Percentiles rank a stretch among this genome's conserved stretches.
phyloP scores from a whole-genome alignment of 1,139 yeast genomes.

The Saccharomyces hybrid region DNA sequence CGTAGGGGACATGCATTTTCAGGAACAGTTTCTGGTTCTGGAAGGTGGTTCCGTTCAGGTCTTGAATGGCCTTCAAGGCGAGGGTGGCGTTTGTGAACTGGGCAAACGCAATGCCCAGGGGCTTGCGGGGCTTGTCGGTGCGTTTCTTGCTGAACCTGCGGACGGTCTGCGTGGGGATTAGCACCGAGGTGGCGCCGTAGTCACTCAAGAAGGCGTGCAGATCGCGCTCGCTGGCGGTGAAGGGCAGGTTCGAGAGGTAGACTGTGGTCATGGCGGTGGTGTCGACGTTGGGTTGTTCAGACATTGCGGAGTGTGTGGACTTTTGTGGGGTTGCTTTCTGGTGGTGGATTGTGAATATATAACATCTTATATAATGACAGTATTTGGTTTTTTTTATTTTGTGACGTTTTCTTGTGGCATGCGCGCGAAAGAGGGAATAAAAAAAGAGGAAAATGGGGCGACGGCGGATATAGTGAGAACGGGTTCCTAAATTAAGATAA shows the following conservation, averaged over 20 bases:
- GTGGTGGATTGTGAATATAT: neutral
- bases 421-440: no score
- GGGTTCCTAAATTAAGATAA: neutral
- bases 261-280: slow-evolving; percentile 29
- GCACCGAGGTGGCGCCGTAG: slow-evolving; percentile 35
- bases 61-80: slow-evolving; percentile 42
- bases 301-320: neutral
- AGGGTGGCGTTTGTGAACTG: slow-evolving; percentile 46
- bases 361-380: neutral
- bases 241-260: slow-evolving; percentile 48
- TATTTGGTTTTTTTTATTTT: neutral
- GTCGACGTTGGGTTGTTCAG: slow-evolving; percentile 2
- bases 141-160: slow-evolving; percentile 37
- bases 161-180: slow-evolving; percentile 49
- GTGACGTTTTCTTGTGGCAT: neutral
- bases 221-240: slow-evolving; percentile 47
- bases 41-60: slow-evolving; percentile 38
- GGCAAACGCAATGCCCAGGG: slow-evolving; percentile 61
- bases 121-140: slow-evolving; percentile 37
- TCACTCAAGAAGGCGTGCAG: slow-evolving; percentile 39
- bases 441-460: no score
- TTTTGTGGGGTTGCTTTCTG: neutral
- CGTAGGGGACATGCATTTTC: slow-evolving; percentile 38
- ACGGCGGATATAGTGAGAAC: neutral
- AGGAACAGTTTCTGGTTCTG: slow-evolving; percentile 37